Percentiles rank a stretch among this genome's conserved stretches.
These are phyloP conservation scores for Butyriboletus loyo DNA, from an alignment of 768 basidiomycete genomes.

Conservation along the genomic window DNA sequence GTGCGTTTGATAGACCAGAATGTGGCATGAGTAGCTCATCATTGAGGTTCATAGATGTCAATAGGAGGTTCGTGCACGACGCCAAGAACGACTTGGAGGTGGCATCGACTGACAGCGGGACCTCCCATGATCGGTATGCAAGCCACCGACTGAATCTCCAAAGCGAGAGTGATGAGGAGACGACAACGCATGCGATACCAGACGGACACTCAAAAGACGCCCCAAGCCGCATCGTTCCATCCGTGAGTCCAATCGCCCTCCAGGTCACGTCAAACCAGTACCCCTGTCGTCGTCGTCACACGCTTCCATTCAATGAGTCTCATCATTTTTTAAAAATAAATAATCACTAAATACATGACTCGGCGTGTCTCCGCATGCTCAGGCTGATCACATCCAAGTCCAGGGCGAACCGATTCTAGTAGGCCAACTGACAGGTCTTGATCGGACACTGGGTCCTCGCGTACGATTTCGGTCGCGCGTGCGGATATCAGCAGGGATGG, in stretches of 20 bases:
- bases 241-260: constrained; percentile 15
- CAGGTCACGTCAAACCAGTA: too few species aligned
- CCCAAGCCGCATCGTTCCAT: background rate
- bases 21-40: constrained; percentile 7
- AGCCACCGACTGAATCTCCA: constrained; percentile 3
- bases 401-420: constrained; percentile 13
- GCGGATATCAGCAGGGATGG: constrained; percentile 70
- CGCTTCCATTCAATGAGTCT: background rate
- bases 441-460: constrained; percentile 21
- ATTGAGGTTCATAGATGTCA: constrained; percentile 2
- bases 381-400: constrained; percentile 3
- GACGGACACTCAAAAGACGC: background rate
- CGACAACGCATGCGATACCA: background rate
- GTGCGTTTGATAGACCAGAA: constrained; percentile 4
- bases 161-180: constrained; percentile 15
- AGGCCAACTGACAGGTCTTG: constrained; percentile 1
- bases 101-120: background rate
- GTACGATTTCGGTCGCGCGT: constrained; percentile 76
- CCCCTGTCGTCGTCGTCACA: background rate
- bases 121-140: constrained; percentile 1
- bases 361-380: background rate
- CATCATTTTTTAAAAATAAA: background rate
- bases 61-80: constrained; percentile 1
- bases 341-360: background rate
- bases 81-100: constrained; percentile 6